Percentiles rank a stretch among this genome's conserved stretches.
phyloP scores from a whole-genome alignment of 2,329 filamentous ascomycete species.

The Pseudogymnoascus sp. region DNA sequence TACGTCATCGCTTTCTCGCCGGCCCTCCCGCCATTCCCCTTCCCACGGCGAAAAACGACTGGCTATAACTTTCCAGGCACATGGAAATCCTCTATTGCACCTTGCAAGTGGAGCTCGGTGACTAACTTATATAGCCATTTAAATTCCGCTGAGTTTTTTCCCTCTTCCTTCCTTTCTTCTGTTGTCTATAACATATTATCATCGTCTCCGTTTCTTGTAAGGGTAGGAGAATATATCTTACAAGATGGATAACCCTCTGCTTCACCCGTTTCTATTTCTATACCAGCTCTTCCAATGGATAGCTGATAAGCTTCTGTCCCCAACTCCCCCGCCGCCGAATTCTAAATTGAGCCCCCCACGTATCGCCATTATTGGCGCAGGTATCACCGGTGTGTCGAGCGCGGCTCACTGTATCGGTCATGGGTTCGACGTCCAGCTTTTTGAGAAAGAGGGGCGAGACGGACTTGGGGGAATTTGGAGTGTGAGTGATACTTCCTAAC shows the following conservation, averaged over 20 bases:
- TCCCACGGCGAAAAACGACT: slow-evolving; percentile 4
- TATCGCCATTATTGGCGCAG: slow-evolving; percentile 59
- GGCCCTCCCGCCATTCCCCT: neutral
- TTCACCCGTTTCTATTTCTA: slow-evolving; percentile 52
- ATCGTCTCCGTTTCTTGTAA: neutral
- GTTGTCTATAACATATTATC: neutral
- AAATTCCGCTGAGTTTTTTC: neutral
- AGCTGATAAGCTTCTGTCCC: slow-evolving; percentile 58
- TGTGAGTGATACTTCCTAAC: slow-evolving; percentile 37
- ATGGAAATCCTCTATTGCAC: slow-evolving; percentile 1
- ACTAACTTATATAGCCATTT: neutral
- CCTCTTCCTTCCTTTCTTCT: neutral
- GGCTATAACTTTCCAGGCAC: neutral
- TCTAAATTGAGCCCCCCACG: slow-evolving; percentile 49
- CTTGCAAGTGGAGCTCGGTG: slow-evolving; percentile 2
- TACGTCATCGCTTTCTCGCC: slow-evolving; percentile 4
- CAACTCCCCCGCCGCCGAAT: slow-evolving; percentile 56
- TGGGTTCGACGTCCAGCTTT: slow-evolving; percentile 75
- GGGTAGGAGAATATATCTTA: neutral
- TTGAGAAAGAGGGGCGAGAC: slow-evolving; percentile 62
- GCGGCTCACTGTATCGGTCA: slow-evolving; percentile 79
- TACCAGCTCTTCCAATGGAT: slow-evolving; percentile 61
- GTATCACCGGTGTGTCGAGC: slow-evolving; percentile 64
- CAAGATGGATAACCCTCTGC: slow-evolving; percentile 19
- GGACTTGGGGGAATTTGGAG: slow-evolving; percentile 75